Evolutionary conservation across 208 protist species (phyloP).

Genomic region (Endotrypanum monterogeii): DNA sequence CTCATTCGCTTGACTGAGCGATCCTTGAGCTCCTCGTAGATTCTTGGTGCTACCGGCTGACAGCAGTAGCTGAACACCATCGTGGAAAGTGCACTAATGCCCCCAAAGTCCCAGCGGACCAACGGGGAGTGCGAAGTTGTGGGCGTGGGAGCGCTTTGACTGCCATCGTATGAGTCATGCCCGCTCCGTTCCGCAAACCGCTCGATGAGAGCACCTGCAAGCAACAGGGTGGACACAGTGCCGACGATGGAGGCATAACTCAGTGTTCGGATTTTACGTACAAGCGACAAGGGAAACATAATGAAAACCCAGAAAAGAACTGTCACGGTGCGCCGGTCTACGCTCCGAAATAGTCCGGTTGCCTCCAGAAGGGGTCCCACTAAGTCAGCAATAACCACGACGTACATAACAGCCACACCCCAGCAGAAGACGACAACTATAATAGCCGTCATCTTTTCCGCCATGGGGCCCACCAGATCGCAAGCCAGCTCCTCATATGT

Average conservation of each 20-base stretch:
- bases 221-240: slow-evolving; percentile 52
- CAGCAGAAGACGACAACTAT: slow-evolving; percentile 84
- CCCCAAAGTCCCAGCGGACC: slow-evolving; percentile 34
- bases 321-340: slow-evolving; percentile 50
- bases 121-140: slow-evolving; percentile 21
- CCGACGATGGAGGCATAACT: slow-evolving; percentile 79
- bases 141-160: not conserved
- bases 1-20: slow-evolving; percentile 55
- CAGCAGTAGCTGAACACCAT: slow-evolving; percentile 86
- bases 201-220: slow-evolving; percentile 49
- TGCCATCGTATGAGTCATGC: not conserved
- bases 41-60: slow-evolving; percentile 72
- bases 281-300: slow-evolving; percentile 81
- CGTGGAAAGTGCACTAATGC: slow-evolving; percentile 50
- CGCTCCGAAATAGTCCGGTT: slow-evolving; percentile 27
- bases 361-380: slow-evolving; percentile 49
- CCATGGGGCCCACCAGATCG: slow-evolving; percentile 47
- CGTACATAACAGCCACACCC: slow-evolving; percentile 82
- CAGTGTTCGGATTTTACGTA: slow-evolving; percentile 66
- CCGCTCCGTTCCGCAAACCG: slow-evolving; percentile 23
- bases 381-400: slow-evolving; percentile 86
- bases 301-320: slow-evolving; percentile 78
- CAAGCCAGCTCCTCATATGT: slow-evolving; percentile 74
- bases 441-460: slow-evolving; percentile 53
- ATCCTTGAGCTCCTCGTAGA: slow-evolving; percentile 77